Evolutionary conservation across 2,329 filamentous ascomycete genomes (phyloP), one percentile per base, ranked within the genome.

Genomic region (Ceratocystis cubensis): DNA sequence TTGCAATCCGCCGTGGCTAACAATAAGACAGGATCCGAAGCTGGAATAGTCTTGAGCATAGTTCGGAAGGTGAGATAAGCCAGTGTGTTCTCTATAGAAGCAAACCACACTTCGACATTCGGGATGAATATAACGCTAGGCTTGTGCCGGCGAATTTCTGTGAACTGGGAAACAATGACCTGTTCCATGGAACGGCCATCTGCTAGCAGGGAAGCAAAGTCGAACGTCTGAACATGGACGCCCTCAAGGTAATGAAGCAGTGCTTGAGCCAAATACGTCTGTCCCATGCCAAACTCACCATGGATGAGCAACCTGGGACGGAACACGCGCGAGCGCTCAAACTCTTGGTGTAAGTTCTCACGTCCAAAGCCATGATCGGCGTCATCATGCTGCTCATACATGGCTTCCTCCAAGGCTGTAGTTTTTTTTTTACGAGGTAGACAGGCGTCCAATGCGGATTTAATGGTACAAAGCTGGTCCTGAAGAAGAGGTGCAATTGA

Each of bases 71-170:
- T 94, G 44, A 87, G 86, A 66, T 96, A 84, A 2, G 87, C 84
- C 48, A 91, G 78, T 0, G 88, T 86, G 6, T 78, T 77, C n/a
- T 75, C 73, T 20, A 87, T 72, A 30, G 80, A 81, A 20, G 83
- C 77, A 73, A 91, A 93, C 94, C 94, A 99, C 6, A 87, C 83
- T 70, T 96, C 89, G 62, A 97, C 84, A 70, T 91, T 88, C 1
- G 94, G 93, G 56, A 99, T 88, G 75, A 92, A 97, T 64, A 99
- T 94, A 46, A 97, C 90, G 74, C 91, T 95, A 0, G 94, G 94
- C 75, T 96, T 96, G 74, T 96, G 91, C 46, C 92, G 86, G 75
- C 93, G 90, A 46, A 96, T 89, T 77, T 97, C 94, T 0, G 89
- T 86, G 73, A 99, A 97, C 6, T 96, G 81, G 70, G 92, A 87